These are phyloP conservation scores for Houttuynia cordata DNA, from an alignment of 164 flowering plant species.

Conservation along the genomic window DNA sequence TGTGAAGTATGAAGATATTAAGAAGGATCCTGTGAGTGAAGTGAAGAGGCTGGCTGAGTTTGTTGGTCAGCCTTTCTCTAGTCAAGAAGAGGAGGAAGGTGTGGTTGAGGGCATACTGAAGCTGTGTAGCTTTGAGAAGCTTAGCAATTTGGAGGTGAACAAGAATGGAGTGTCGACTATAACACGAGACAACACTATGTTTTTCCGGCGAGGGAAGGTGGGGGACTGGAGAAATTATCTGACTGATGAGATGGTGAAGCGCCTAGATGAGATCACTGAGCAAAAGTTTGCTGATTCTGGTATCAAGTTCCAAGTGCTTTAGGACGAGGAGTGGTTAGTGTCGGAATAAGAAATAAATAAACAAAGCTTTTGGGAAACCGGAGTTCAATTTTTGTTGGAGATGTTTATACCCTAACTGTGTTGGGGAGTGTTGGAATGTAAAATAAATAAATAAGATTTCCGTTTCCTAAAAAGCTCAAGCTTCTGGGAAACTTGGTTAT, in stretches of 20 bases:
- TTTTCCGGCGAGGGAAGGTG: conserved; percentile 2
- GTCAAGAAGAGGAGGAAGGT: conserved; percentile 3
- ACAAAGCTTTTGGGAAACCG: too few relatives aligned
- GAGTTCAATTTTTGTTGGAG: too few relatives aligned
- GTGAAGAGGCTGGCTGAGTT: conserved; percentile 5
- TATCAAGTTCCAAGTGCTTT: too few relatives aligned
- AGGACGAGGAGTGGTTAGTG: too few relatives aligned
- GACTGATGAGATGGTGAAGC: conserved; percentile 2
- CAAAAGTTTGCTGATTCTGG: too few relatives aligned
- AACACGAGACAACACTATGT: background rate
- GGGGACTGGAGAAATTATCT: conserved; percentile 6
- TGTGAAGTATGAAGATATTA: conserved; percentile 6
- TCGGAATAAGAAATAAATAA: too few relatives aligned
- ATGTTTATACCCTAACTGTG: too few relatives aligned
- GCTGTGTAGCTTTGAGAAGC: conserved; percentile 3
- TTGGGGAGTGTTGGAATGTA: too few relatives aligned
- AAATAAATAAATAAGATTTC: too few relatives aligned
- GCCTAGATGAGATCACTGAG: too few relatives aligned
- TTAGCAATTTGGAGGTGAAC: conserved; percentile 5
- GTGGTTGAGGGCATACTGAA: conserved; percentile 1
- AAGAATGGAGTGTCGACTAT: background rate
- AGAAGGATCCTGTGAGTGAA: background rate
- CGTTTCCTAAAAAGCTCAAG: too few relatives aligned
- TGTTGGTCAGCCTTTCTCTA: background rate
- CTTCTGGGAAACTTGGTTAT: too few relatives aligned